Conservation (phyloP, 371 early-diverging fungal species). For the Apophysomyces sp. region DNA sequence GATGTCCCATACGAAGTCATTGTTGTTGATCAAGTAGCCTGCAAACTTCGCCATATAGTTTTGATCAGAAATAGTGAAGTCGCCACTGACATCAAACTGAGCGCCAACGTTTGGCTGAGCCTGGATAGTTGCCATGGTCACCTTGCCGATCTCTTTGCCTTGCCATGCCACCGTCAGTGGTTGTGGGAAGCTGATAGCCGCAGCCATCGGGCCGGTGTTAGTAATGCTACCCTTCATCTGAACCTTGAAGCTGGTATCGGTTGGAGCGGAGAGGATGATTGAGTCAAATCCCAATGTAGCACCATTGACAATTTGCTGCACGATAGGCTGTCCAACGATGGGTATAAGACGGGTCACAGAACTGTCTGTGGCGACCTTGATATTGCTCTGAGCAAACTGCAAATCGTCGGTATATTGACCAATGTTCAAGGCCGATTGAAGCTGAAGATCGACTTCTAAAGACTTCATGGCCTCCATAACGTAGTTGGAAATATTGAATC, state of each 20-base stretch:
- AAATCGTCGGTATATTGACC: conserved; percentile 50
- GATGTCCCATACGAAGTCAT: conserved; percentile 60
- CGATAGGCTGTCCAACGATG: conserved; percentile 55
- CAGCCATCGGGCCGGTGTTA: conserved; percentile 61
- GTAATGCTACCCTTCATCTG: conserved; percentile 50
- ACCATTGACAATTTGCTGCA: conserved; percentile 49
- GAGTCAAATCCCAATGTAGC: conserved; percentile 46
- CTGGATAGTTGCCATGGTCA: conserved; percentile 48
- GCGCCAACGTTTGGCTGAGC: conserved; percentile 50
- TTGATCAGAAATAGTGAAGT: conserved; percentile 43
- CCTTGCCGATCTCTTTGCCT: conserved; percentile 44
- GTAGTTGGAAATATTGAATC: conserved; percentile 48
- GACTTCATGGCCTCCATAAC: conserved; percentile 49
- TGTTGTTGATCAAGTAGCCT: conserved; percentile 54
- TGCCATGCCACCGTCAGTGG: conserved; percentile 55
- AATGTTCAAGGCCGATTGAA: conserved; percentile 43
- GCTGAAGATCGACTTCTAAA: conserved; percentile 48
- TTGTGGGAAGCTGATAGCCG: conserved; percentile 53
- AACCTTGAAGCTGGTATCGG: conserved; percentile 46
- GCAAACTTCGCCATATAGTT: conserved; percentile 52
- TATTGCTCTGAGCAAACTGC: conserved; percentile 46
- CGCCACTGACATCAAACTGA: conserved; percentile 43
- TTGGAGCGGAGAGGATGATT: conserved; percentile 43
- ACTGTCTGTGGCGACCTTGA: conserved; percentile 41
- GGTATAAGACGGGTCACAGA: conserved; percentile 48